Evolutionary conservation across 805 yeast species (phyloP).

Genomic region (Zygosaccharomyces siamensis): DNA sequence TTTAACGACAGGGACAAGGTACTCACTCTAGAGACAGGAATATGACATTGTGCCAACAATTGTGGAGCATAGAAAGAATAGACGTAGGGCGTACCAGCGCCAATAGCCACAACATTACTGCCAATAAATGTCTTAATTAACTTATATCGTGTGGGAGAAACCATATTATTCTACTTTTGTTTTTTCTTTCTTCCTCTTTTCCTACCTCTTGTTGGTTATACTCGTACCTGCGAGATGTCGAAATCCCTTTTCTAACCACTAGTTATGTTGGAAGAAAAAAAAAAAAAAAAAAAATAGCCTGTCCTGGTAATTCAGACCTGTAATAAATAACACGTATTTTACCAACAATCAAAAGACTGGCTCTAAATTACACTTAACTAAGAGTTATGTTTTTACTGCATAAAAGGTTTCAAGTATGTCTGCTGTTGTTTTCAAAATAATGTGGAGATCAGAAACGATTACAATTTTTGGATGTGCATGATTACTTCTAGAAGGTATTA

Average conservation of each 20-base stretch:
- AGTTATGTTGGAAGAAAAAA: neutral
- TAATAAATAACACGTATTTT: neutral
- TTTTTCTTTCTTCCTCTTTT: neutral
- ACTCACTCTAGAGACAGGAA: conserved; percentile 59
- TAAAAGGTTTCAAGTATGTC: neutral
- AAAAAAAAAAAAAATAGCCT: neutral
- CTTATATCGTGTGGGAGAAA: conserved; percentile 18
- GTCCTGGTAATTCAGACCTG: neutral
- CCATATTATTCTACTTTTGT: neutral
- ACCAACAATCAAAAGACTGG: neutral
- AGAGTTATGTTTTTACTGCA: neutral
- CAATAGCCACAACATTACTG: conserved; percentile 49
- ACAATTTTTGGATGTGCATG: too few species aligned
- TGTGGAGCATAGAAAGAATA: conserved; percentile 78
- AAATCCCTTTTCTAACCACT: neutral
- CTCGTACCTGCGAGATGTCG: neutral
- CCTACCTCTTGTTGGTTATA: neutral
- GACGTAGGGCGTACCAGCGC: conserved; percentile 70
- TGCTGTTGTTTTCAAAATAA: neutral
- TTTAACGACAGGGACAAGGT: conserved; percentile 57
- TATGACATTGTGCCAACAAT: conserved; percentile 49
- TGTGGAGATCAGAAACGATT: neutral
- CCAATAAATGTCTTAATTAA: conserved; percentile 27
- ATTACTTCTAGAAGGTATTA: too few species aligned
- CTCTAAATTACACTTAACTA: too few species aligned